Conservation (phyloP, 768 basidiomycete genomes). For the Lactarius indigo region DNA sequence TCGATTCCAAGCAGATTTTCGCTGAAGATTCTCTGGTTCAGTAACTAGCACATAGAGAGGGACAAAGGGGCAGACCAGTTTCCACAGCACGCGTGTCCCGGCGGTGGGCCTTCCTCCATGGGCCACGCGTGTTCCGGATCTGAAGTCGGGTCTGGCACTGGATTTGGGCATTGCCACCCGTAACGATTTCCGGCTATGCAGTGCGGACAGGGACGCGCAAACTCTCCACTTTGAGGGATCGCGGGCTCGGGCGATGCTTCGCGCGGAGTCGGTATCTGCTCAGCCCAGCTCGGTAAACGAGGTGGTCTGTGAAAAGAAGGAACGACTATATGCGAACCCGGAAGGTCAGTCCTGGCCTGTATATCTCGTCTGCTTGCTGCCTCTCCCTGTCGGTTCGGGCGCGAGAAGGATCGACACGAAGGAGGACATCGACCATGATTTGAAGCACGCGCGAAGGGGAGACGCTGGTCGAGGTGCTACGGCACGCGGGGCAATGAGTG, state of each 20-base stretch:
- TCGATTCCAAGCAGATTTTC: slow-evolving; percentile 70
- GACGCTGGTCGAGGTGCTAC: slow-evolving; percentile 62
- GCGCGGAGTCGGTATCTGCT: slow-evolving; percentile 69
- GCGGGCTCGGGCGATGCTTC: slow-evolving; percentile 76
- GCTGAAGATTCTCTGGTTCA: slow-evolving; percentile 35
- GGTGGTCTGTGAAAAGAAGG: background rate
- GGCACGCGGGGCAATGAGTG: slow-evolving; percentile 79
- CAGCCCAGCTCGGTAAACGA: slow-evolving; percentile 2
- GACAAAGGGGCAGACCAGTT: slow-evolving; percentile 56
- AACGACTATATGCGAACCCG: slow-evolving; percentile 45
- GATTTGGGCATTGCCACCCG: slow-evolving; percentile 80
- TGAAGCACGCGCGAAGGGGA: slow-evolving; percentile 73
- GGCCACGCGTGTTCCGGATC: slow-evolving; percentile 75
- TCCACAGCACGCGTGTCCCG: slow-evolving; percentile 77
- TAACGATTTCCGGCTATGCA: slow-evolving; percentile 65
- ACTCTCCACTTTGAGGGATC: slow-evolving; percentile 59
- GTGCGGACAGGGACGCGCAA: slow-evolving; percentile 77
- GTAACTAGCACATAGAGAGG: background rate
- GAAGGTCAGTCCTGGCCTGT: slow-evolving; percentile 56
- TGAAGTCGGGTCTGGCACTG: slow-evolving; percentile 64
- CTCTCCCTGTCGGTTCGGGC: slow-evolving; percentile 67
- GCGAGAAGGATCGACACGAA: slow-evolving; percentile 67
- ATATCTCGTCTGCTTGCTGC: slow-evolving; percentile 79
- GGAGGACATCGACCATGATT: slow-evolving; percentile 63
- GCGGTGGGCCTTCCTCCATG: slow-evolving; percentile 71